A percentile compares a stretch with the other conserved stretches of the same genome.
phyloP scores from a whole-genome alignment of 1,284 basidiomycete genomes.

The Trametes versicolor region DNA sequence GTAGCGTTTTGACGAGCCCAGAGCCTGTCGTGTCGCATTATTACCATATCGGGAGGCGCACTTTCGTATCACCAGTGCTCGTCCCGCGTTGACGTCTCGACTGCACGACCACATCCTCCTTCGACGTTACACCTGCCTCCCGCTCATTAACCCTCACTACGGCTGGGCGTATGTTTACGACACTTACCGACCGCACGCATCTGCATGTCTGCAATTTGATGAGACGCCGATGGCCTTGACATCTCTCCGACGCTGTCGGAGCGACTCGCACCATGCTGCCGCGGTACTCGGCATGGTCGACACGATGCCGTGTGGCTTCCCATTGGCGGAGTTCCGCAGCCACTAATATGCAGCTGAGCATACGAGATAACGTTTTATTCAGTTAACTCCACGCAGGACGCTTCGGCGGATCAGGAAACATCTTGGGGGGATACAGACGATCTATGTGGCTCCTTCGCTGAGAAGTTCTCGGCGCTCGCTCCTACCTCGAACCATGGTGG shows the following conservation, averaged over 20 bases:
- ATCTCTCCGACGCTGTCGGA: too few relatives aligned
- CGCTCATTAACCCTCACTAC: too few relatives aligned
- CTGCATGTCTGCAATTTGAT: too few relatives aligned
- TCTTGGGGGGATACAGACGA: background rate
- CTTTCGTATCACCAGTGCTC: background rate
- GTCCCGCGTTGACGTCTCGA: background rate
- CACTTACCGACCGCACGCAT: too few relatives aligned
- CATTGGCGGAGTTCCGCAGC: background rate
- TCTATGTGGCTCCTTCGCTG: background rate
- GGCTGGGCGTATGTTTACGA: too few relatives aligned
- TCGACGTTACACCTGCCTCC: too few relatives aligned
- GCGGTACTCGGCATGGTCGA: too few relatives aligned
- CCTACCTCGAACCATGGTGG: background rate
- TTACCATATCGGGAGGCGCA: background rate
- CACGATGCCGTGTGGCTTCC: background rate
- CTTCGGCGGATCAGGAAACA: background rate
- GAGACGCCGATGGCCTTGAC: too few relatives aligned
- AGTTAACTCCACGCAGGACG: background rate
- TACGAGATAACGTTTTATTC: background rate
- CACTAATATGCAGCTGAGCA: background rate
- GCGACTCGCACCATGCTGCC: too few relatives aligned
- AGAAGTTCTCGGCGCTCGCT: conserved; percentile 5
- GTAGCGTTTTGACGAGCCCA: too few relatives aligned
- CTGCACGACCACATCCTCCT: too few relatives aligned
- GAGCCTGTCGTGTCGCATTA: background rate